These are phyloP conservation scores for Diaporthe vexans DNA, from an alignment of 2,329 filamentous ascomycete species.

Conservation along the genomic window DNA sequence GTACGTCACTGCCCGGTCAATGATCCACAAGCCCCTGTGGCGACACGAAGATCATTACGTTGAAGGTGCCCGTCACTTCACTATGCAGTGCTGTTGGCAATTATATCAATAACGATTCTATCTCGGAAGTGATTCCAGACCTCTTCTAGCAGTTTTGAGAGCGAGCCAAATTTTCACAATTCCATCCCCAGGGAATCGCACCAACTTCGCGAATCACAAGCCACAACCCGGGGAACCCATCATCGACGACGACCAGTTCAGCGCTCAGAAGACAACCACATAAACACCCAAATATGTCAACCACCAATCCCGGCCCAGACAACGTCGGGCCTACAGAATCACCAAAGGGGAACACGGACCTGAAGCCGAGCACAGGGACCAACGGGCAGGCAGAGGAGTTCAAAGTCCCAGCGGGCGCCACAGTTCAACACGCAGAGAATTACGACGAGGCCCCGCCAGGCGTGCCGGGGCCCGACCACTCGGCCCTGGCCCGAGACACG, in stretches of 20 bases:
- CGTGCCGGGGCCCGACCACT: constrained; percentile 29
- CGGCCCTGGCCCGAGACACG: constrained; percentile 8
- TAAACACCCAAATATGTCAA: not conserved
- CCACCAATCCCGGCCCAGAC: not conserved
- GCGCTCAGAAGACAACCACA: no score
- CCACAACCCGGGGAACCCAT: not conserved
- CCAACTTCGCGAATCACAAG: not conserved
- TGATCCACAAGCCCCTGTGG: constrained; percentile 25
- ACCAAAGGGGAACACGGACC: not conserved
- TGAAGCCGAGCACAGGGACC: not conserved
- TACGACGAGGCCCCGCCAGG: constrained; percentile 36
- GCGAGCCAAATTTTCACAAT: not conserved
- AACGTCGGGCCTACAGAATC: not conserved
- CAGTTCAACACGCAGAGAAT: constrained; percentile 19
- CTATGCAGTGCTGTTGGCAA: not conserved
- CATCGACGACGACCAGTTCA: not conserved
- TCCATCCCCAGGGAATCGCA: not conserved
- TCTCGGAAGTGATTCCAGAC: not conserved
- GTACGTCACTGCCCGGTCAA: constrained; percentile 10
- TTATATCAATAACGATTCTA: not conserved
- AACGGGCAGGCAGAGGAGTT: not conserved
- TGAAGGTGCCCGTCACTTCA: not conserved
- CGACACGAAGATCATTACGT: constrained; percentile 31
- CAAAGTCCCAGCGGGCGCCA: not conserved
- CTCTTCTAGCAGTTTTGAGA: not conserved